Evolutionary conservation across 768 basidiomycete genomes (phyloP).

Genomic region (Lentinula raphanica): DNA sequence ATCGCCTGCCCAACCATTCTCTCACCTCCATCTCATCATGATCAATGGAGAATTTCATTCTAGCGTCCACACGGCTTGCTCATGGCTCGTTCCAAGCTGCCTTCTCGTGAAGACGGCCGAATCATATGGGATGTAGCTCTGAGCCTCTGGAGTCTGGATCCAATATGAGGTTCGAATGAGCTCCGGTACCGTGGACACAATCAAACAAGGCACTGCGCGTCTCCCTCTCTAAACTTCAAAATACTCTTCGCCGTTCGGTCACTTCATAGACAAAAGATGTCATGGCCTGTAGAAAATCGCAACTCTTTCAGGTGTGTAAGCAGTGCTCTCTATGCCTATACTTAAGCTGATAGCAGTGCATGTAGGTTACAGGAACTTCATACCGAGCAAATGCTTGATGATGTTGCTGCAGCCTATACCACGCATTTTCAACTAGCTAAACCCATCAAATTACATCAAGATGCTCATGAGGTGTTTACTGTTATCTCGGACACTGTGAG

Average conservation of each 20-base stretch:
- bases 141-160: too few species aligned
- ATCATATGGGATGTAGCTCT: too few species aligned
- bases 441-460: conserved; percentile 10
- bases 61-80: too few species aligned
- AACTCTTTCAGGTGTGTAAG: neutral
- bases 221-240: neutral
- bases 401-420: conserved; percentile 14
- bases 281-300: neutral
- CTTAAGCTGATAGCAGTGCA: too few species aligned
- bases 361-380: conserved; percentile 4
- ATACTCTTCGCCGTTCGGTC: neutral
- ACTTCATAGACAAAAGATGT: neutral
- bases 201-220: neutral
- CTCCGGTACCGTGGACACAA: neutral
- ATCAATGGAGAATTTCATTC: too few species aligned
- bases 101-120: too few species aligned
- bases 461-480: conserved; percentile 11
- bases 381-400: conserved; percentile 12
- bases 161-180: too few species aligned
- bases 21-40: too few species aligned
- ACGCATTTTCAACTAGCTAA: conserved; percentile 16
- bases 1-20: too few species aligned
- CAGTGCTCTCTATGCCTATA: too few species aligned
- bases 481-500: conserved; percentile 15
- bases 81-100: too few species aligned